phyloP scores from a whole-genome alignment of 2,329 filamentous ascomycete species.

The Arthrobotrys conoides region DNA sequence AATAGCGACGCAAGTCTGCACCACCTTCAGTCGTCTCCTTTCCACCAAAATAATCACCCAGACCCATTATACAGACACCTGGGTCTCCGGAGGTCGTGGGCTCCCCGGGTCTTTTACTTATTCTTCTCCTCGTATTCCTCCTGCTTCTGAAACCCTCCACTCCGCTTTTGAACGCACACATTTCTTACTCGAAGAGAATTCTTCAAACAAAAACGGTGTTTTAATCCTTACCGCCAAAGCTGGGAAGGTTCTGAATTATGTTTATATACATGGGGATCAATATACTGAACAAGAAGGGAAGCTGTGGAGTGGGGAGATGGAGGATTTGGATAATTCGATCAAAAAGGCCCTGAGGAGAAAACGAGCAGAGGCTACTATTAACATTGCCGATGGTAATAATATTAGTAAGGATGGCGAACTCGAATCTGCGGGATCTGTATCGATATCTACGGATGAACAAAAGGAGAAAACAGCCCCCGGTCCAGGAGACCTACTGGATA shows the following conservation, averaged over 20 bases:
- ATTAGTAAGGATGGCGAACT: too few relatives aligned
- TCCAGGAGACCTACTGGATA: not conserved
- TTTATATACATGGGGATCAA: not conserved
- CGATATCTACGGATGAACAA: not conserved
- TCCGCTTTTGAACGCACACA: not conserved
- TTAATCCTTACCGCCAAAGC: not conserved
- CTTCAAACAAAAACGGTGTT: not conserved
- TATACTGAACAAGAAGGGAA: conserved; percentile 13
- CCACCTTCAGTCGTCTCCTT: not conserved
- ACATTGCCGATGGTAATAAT: too few relatives aligned
- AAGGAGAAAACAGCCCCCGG: not conserved
- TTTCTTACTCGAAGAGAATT: conserved; percentile 5
- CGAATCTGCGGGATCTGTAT: too few relatives aligned
- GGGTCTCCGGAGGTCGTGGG: not conserved
- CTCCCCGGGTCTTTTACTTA: too few relatives aligned
- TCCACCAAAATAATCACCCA: not conserved
- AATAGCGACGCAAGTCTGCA: not conserved
- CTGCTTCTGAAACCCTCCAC: not conserved
- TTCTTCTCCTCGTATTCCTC: not conserved
- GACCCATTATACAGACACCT: not conserved
- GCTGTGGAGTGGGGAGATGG: not conserved
- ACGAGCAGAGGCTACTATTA: not conserved
- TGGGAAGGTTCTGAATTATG: not conserved
- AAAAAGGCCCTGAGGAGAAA: not conserved
- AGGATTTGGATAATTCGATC: not conserved